A percentile compares a stretch with the other conserved stretches of the same genome.
Conservation (phyloP, 2,329 filamentous ascomycete genomes). For the Sodiomyces alkalinus region DNA sequence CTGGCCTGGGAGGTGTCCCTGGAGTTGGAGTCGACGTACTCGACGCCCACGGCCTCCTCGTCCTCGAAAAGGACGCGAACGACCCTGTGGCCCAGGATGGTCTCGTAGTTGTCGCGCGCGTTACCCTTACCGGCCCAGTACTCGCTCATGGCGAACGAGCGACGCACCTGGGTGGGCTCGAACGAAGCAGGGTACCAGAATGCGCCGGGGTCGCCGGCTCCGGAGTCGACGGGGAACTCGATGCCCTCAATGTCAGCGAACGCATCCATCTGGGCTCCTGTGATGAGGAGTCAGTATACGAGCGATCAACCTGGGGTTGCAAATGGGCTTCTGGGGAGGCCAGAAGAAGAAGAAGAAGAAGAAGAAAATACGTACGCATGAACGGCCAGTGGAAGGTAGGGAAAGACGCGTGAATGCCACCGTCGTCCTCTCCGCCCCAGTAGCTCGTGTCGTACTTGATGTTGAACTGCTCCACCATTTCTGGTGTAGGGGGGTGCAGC, state of each 20-base stretch:
- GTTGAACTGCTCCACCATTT: slow-evolving; percentile 9
- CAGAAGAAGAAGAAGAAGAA: not conserved
- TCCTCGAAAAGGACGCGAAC: slow-evolving; percentile 23
- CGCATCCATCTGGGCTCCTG: slow-evolving; percentile 10
- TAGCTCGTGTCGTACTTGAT: slow-evolving; percentile 13
- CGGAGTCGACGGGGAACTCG: slow-evolving; percentile 11
- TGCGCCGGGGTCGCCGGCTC: slow-evolving; percentile 12
- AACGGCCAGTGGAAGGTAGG: slow-evolving; percentile 10
- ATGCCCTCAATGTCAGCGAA: slow-evolving; percentile 11
- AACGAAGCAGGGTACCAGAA: slow-evolving; percentile 18
- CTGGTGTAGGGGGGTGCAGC: slow-evolving; percentile 9
- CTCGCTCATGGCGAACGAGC: slow-evolving; percentile 14
- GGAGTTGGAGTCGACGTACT: slow-evolving; percentile 8
- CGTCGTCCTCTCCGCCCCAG: slow-evolving; percentile 9
- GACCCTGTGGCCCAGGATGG: slow-evolving; percentile 15
- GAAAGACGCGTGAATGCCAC: slow-evolving; percentile 12
- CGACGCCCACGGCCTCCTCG: slow-evolving; percentile 12
- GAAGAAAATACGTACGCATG: slow-evolving; percentile 4
- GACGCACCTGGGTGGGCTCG: slow-evolving; percentile 12
- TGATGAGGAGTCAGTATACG: too few relatives aligned
- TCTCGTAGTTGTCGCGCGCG: slow-evolving; percentile 8
- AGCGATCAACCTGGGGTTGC: too few relatives aligned
- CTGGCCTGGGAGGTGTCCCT: slow-evolving; percentile 5
- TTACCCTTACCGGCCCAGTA: slow-evolving; percentile 13
- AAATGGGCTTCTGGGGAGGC: too few relatives aligned